Conservation (phyloP, 768 basidiomycete genomes). For the Serendipita sp. region DNA sequence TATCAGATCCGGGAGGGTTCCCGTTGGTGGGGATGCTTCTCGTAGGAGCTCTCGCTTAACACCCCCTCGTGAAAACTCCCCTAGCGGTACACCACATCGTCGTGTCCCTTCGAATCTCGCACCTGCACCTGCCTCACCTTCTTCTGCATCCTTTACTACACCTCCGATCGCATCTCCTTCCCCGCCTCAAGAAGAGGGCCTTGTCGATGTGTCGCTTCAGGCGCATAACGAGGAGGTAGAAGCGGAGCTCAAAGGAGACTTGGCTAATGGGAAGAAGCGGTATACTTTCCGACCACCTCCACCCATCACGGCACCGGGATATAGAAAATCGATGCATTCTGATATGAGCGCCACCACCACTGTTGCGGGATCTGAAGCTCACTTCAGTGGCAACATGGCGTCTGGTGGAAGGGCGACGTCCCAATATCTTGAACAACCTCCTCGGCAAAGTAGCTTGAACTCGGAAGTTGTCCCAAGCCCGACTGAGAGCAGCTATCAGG, state of each 20-base stretch:
- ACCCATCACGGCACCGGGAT: neutral
- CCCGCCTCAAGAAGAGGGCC: neutral
- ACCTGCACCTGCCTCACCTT: neutral
- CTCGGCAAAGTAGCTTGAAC: neutral
- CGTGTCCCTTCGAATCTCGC: neutral
- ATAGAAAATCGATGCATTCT: neutral
- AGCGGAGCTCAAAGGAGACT: neutral
- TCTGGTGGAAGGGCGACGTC: neutral
- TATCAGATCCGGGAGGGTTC: neutral
- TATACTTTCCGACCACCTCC: neutral
- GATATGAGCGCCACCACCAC: neutral
- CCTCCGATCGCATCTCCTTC: neutral
- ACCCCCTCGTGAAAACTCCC: neutral
- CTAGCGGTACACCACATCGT: neutral
- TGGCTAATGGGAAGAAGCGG: neutral
- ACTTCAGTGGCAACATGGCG: neutral
- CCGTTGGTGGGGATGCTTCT: neutral
- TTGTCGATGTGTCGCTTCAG: neutral
- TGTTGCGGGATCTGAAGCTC: neutral
- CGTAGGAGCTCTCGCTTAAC: slow-evolving; percentile 2
- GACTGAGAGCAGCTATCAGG: slow-evolving; percentile 1
- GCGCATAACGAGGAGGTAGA: neutral
- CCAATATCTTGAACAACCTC: neutral
- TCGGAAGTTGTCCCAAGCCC: neutral
- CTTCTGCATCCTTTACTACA: neutral